phyloP scores from a whole-genome alignment of 306 rosid species.

The Medicago lupulina region DNA sequence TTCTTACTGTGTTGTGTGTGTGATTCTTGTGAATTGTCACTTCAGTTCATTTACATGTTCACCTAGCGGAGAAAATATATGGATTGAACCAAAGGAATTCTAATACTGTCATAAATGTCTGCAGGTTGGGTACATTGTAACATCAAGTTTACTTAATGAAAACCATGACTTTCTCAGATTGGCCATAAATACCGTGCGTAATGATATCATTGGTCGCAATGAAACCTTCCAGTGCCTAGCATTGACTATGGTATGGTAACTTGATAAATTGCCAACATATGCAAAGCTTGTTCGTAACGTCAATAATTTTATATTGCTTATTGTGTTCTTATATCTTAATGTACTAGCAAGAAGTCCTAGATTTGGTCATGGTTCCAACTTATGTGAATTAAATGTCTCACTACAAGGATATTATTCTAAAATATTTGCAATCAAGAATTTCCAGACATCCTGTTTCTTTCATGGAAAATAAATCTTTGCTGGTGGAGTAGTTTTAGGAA shows the following conservation, averaged over 20 bases:
- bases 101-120: slow-evolving; percentile 44
- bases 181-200: slow-evolving; percentile 98
- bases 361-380: slow-evolving; percentile 19
- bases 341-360: slow-evolving; percentile 15
- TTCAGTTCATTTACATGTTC: slow-evolving; percentile 37
- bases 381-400: slow-evolving; percentile 18
- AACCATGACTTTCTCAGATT: slow-evolving; percentile 99
- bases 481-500: neutral
- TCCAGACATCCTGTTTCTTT: slow-evolving; percentile 25
- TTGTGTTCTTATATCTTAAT: slow-evolving; percentile 24
- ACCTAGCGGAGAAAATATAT: slow-evolving; percentile 29
- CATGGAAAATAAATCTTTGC: neutral
- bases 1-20: neutral
- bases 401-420: slow-evolving; percentile 8
- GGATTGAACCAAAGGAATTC: slow-evolving; percentile 33
- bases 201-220: slow-evolving; percentile 97
- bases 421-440: neutral
- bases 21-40: slow-evolving; percentile 20
- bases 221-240: slow-evolving; percentile 98
- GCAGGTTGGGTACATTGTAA: slow-evolving; percentile 99
- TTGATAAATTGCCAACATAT: slow-evolving; percentile 33
- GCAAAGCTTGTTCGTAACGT: slow-evolving; percentile 19
- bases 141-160: slow-evolving; percentile 93
- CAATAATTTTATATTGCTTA: slow-evolving; percentile 13
- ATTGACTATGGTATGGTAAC: slow-evolving; percentile 90